Percentiles rank a stretch among this genome's conserved stretches.
phyloP scores from a whole-genome alignment of 139 green algal genomes.

The Diplosphaera chodatii region DNA sequence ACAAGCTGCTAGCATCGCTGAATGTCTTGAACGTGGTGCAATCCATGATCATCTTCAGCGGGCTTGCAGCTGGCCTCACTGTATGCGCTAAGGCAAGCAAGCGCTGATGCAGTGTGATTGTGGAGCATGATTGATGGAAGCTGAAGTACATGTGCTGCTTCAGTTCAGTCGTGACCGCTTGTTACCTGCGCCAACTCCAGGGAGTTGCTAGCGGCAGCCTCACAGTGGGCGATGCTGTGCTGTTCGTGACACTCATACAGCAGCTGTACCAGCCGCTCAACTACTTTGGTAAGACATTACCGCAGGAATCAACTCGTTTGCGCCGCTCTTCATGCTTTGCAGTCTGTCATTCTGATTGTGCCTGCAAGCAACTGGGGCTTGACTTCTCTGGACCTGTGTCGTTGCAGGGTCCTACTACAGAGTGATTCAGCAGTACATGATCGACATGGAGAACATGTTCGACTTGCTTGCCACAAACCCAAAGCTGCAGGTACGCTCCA shows the following conservation, averaged over 20 bases:
- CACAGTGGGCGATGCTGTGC: slow-evolving; percentile 76
- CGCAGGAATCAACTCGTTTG: too few relatives aligned
- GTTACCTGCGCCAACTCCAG: too few relatives aligned
- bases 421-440: slow-evolving; percentile 55
- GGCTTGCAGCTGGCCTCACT: slow-evolving; percentile 48
- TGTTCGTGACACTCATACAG: slow-evolving; percentile 78
- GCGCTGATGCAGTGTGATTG: too few relatives aligned
- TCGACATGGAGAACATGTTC: slow-evolving; percentile 81
- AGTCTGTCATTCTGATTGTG: too few relatives aligned
- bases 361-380: too few relatives aligned
- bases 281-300: slow-evolving; percentile 55
- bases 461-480: slow-evolving; percentile 44
- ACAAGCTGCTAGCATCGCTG: slow-evolving; percentile 50
- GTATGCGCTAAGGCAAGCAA: slow-evolving; percentile 53
- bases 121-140: background rate
- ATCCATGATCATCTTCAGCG: slow-evolving; percentile 69
- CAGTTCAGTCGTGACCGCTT: too few relatives aligned
- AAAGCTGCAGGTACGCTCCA: slow-evolving; percentile 5
- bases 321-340: too few relatives aligned
- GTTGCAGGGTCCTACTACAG: slow-evolving; percentile 26
- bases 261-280: slow-evolving; percentile 84
- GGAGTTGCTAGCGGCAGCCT: slow-evolving; percentile 43
- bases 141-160: too few relatives aligned
- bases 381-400: too few relatives aligned
- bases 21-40: slow-evolving; percentile 80